Evolutionary conservation across 2,329 filamentous ascomycete genomes (phyloP), one percentile per base, ranked within the genome.

Genomic region (Sarocladium strictum): DNA sequence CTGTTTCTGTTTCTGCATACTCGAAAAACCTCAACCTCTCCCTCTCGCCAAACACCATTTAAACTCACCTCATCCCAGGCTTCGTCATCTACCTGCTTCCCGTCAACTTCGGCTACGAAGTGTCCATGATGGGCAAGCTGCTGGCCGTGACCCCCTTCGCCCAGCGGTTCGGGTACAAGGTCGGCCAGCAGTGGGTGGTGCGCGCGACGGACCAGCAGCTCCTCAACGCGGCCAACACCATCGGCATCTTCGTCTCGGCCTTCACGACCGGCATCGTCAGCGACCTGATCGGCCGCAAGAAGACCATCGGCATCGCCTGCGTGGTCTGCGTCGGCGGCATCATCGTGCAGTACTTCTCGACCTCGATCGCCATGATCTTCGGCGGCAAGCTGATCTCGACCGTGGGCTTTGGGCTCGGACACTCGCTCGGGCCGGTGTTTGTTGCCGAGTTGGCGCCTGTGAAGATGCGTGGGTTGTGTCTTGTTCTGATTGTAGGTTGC

Each of bases 401-500:
- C 1, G 55, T 68, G 23, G 65, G 66, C 2, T 67, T 66, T 37
- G 65, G 66, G 5, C 53, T 68, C 1, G 65, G 66, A 1, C 64
- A 67, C 53, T 63, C 65, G 2, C 58, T 68, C 5, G 64, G 61
- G 1, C 66, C 66, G 1, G 66, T 68, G 11, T 67, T 63, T 32
- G 65, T 68, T 12, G 64, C 66, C 5, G 66, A 68, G 58, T 53
- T 67, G 19, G 65, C 66, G 0, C 66, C 66, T 1, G 60, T 62
- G 21, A 64, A 65, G 57, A 58, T 68, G 41, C 61, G 66, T 3
- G 66, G 66, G 12, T 52, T 66, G 11, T 67, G 64, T 32, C 54
- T 68, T 10, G 58, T 61, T 11, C 54, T 68, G 2, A 56, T 68
- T 24, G 62, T 65, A 40, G 52, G 59, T 53, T 6, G n/a, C n/a